Evolutionary conservation across 371 early-diverging fungal species (phyloP).

Genomic region (Blastocladiella emersonii): DNA sequence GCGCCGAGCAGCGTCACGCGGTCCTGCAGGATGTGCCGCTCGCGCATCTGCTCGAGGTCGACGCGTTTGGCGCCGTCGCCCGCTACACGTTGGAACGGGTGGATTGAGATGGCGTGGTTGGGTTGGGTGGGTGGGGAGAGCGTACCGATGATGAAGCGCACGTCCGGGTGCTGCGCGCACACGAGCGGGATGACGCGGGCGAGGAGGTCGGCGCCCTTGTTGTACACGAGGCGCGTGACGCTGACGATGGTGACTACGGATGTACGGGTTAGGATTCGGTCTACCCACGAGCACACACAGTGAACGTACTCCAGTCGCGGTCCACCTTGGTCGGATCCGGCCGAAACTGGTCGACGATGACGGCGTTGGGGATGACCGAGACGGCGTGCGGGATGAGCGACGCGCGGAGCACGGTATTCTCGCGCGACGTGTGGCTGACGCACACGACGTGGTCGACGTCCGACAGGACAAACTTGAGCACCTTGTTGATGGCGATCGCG

Average conservation of each 20-base stretch:
- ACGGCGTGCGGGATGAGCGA: conserved; percentile 77
- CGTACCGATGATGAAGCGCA: conserved; percentile 81
- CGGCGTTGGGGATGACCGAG: conserved; percentile 98
- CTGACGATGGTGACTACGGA: conserved; percentile 78
- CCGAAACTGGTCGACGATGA: conserved; percentile 75
- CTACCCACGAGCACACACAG: background rate
- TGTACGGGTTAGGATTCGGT: conserved; percentile 6
- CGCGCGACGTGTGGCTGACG: conserved; percentile 93
- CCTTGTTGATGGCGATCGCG: conserved; percentile 86
- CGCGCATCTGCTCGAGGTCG: conserved; percentile 95
- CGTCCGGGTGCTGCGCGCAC: conserved; percentile 67
- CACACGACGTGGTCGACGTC: conserved; percentile 96
- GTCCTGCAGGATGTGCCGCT: conserved; percentile 80
- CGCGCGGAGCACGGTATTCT: conserved; percentile 92
- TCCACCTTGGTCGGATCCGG: conserved; percentile 70
- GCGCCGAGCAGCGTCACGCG: conserved; percentile 87
- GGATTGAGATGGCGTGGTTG: background rate
- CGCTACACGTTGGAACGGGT: conserved; percentile 24
- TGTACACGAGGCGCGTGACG: conserved; percentile 83
- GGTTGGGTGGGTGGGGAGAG: no score
- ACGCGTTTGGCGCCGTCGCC: conserved; percentile 97
- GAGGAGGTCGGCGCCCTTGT: conserved; percentile 94
- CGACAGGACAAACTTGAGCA: conserved; percentile 83
- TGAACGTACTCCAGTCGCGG: conserved; percentile 53
- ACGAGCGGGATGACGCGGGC: conserved; percentile 85